Evolutionary conservation across 1,284 basidiomycete genomes (phyloP).

Genomic region (Cryptococcus sp.): DNA sequence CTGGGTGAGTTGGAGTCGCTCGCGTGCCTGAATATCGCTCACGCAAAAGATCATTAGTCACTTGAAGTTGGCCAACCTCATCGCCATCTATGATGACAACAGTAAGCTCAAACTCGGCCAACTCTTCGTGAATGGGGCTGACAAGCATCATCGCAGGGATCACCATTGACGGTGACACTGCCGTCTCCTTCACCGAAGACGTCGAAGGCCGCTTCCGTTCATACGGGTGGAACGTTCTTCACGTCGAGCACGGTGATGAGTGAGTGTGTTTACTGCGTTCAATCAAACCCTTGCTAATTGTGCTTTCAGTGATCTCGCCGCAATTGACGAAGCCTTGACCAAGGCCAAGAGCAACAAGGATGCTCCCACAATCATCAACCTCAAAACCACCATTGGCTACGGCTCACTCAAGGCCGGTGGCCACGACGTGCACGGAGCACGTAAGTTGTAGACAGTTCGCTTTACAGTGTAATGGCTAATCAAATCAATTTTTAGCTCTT

Average conservation of each 20-base stretch:
- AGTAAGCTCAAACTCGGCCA: constrained; percentile 54
- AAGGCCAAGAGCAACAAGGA: constrained; percentile 71
- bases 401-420: constrained; percentile 90
- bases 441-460: constrained; percentile 57
- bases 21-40: background rate
- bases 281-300: constrained; percentile 5
- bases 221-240: constrained; percentile 92
- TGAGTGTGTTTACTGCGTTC: constrained; percentile 49
- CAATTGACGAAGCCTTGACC: constrained; percentile 76
- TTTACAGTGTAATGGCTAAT: background rate
- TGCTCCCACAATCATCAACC: constrained; percentile 83
- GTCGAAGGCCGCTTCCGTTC: constrained; percentile 83
- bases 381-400: constrained; percentile 89
- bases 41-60: constrained; percentile 58
- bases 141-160: constrained; percentile 64
- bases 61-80: constrained; percentile 87
- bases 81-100: constrained; percentile 89
- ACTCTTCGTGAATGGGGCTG: background rate
- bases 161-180: constrained; percentile 92
- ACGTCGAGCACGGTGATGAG: constrained; percentile 79
- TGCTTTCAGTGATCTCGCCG: constrained; percentile 66
- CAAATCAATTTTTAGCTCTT: constrained; percentile 61
- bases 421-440: constrained; percentile 88
- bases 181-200: constrained; percentile 90
- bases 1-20: constrained; percentile 56